Evolutionary conservation across 495 filamentous ascomycete genomes (phyloP).

Genomic region (Platismatia glauca): DNA sequence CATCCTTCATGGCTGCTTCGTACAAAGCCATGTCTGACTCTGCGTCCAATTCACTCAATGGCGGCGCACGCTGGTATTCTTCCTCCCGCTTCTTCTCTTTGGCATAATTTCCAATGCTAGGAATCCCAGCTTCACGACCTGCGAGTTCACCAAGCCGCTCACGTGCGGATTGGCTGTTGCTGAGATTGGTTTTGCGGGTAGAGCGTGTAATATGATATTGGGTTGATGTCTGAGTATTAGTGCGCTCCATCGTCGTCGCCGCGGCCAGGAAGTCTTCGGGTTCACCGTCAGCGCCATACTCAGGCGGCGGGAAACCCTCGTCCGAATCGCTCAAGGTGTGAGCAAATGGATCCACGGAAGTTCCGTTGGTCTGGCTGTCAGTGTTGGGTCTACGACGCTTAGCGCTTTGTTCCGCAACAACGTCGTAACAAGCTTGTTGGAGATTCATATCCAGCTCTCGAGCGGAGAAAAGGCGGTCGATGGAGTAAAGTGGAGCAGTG

Average conservation of each 20-base stretch:
- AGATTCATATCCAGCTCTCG: slow-evolving; percentile 77
- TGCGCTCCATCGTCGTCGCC: slow-evolving; percentile 61
- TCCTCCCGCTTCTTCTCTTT: slow-evolving; percentile 21
- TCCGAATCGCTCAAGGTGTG: slow-evolving; percentile 39
- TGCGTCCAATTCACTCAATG: slow-evolving; percentile 18
- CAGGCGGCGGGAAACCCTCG: slow-evolving; percentile 40
- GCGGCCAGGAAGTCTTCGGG: slow-evolving; percentile 38
- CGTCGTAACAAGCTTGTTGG: slow-evolving; percentile 59
- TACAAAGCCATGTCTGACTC: slow-evolving; percentile 23
- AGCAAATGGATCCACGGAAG: slow-evolving; percentile 34
- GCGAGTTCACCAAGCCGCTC: slow-evolving; percentile 19
- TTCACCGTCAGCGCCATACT: slow-evolving; percentile 32
- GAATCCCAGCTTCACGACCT: slow-evolving; percentile 18
- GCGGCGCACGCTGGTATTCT: slow-evolving; percentile 22
- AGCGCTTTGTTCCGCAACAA: slow-evolving; percentile 41
- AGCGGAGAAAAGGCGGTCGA: slow-evolving; percentile 87
- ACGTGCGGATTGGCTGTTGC: slow-evolving; percentile 8
- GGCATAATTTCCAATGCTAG: slow-evolving; percentile 13
- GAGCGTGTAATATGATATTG: slow-evolving; percentile 59
- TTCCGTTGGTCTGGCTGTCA: slow-evolving; percentile 21
- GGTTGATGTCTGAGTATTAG: slow-evolving; percentile 44
- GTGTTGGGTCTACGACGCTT: slow-evolving; percentile 35
- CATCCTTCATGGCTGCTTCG: slow-evolving; percentile 21
- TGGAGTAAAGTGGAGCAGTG: slow-evolving; percentile 54
- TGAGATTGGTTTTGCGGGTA: slow-evolving; percentile 40